These are phyloP conservation scores for Eucalyptus sp. DNA, from an alignment of 345 rosid genomes.

Conservation along the genomic window DNA sequence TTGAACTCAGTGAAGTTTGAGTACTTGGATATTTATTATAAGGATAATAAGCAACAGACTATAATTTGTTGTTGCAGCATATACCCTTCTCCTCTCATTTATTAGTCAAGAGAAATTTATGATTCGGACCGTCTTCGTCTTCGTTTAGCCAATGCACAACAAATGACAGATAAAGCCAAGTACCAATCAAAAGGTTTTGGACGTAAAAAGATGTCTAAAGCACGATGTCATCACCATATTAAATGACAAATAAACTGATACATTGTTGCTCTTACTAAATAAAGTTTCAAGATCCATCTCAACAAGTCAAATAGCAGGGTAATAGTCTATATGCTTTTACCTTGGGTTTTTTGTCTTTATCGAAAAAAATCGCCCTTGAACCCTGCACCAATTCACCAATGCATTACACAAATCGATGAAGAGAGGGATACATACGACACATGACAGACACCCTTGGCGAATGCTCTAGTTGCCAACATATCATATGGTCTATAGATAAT, in stretches of 20 bases:
- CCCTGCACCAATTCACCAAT: background rate
- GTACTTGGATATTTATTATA: background rate
- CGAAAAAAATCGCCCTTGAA: conserved; percentile 3
- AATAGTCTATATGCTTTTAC: background rate
- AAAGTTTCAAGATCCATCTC: background rate
- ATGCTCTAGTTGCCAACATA: background rate
- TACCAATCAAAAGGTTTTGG: background rate
- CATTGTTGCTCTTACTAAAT: background rate
- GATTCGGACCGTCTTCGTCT: background rate
- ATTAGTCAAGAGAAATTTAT: background rate
- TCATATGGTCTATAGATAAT: background rate
- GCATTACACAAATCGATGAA: background rate
- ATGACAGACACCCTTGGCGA: background rate
- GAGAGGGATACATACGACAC: background rate
- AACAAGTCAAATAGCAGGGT: background rate
- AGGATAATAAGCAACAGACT: background rate
- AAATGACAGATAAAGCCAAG: background rate
- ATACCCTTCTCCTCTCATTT: background rate
- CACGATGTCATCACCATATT: background rate
- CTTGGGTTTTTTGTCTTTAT: conserved; percentile 8
- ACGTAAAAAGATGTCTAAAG: background rate
- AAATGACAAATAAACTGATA: background rate
- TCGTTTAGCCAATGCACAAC: background rate
- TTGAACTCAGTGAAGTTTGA: background rate
- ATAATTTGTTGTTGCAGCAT: background rate